Conservation (phyloP, 805 yeast species). For the Ogataea populi-albae region DNA sequence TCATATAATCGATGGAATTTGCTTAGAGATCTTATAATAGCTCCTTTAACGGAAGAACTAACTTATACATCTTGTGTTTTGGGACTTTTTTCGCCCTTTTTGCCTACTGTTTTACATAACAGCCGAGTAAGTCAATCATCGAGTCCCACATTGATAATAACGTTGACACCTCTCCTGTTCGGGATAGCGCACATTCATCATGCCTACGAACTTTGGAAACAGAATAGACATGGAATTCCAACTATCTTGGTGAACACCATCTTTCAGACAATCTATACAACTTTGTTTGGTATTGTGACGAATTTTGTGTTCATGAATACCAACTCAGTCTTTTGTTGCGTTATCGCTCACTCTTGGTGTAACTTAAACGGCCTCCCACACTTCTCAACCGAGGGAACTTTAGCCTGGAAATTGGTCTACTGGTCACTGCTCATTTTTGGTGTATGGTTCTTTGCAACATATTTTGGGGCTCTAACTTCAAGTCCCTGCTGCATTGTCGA, state of each 20-base stretch:
- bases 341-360: conserved; percentile 63
- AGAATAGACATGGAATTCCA: conserved; percentile 24
- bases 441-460: conserved; percentile 33
- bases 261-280: conserved; percentile 63
- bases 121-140: background rate
- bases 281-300: conserved; percentile 68
- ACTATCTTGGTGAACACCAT: conserved; percentile 36
- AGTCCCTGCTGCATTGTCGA: conserved; percentile 5
- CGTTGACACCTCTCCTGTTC: conserved; percentile 59
- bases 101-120: conserved; percentile 5
- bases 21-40: conserved; percentile 58
- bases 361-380: conserved; percentile 69
- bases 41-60: conserved; percentile 78
- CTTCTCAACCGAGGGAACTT: conserved; percentile 13
- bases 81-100: conserved; percentile 29
- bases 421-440: conserved; percentile 44
- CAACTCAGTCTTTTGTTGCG: conserved; percentile 52
- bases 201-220: conserved; percentile 45
- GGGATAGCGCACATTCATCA: conserved; percentile 82
- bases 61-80: conserved; percentile 55
- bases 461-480: conserved; percentile 22
- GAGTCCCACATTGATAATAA: conserved; percentile 23
- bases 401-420: conserved; percentile 33
- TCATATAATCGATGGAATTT: conserved; percentile 32
- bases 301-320: conserved; percentile 52